Base-by-base conservation (phyloP, 441 rosid genomes). In the Corymbia citriodora region DNA sequence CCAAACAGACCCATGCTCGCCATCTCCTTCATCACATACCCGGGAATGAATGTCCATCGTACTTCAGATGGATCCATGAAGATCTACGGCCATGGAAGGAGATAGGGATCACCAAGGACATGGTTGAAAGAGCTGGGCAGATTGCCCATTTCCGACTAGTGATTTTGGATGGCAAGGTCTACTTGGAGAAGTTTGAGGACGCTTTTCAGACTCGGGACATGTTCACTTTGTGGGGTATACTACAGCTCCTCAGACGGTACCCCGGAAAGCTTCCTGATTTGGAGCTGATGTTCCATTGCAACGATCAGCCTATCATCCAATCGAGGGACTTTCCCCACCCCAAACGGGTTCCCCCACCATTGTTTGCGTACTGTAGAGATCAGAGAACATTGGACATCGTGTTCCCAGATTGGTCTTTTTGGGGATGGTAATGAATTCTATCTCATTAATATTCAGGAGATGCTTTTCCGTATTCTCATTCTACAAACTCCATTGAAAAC, bases 341-440 rank as follows among this genome's bases (percentile, higher is more conserved):
- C 8, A 90, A 91, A 29, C 52, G 89, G 4, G 89, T 87, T 10
- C 92, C 96, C 15, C 98, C 98, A 13, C 94, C 94, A 48, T 52
- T 96, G 92, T 96, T 97, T 91, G 93, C 95, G 81, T 97, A 96
- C 88, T 94, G 98, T 49, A 95, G 95, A 1, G 93, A 96, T 70
- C 89, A 91, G 90, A 92, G 94, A 94, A 93, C 97, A 45, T 55
- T 93, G 92, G 98, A 96, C 89, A 91, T 97, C 27, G 98, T 96
- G 45, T 96, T 96, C 89, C 99, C 98, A 25, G 98, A 96, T 89
- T 96, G 98, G 98, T 95, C 97, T 52, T 96, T 96, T 88, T 96
- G 98, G 99, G 98, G 98, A 89, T 97, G 99, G 98, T 97, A 93
- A 82, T 55, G 50, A 9, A 40, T 74, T 74, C 85, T 74, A 40